phyloP scores from a whole-genome alignment of 176 grass and related monocot species.

The Lolium rigidum region DNA sequence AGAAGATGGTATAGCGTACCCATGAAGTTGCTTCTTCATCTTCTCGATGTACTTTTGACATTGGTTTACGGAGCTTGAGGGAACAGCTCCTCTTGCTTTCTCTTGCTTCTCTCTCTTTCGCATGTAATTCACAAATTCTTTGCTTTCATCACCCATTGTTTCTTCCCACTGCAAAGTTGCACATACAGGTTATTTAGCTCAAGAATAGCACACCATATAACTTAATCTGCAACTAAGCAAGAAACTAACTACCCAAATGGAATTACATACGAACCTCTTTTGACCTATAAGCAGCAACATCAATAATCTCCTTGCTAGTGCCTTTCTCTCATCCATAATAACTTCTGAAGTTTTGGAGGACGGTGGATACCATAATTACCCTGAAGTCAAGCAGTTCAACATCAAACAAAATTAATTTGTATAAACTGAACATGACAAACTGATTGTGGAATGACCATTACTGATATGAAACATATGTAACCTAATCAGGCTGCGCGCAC shows the following conservation, averaged over 20 bases:
- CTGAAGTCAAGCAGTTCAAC: slow-evolving; percentile 40
- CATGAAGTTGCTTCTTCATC: slow-evolving; percentile 69
- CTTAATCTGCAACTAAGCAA: slow-evolving; percentile 12
- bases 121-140: slow-evolving; percentile 63
- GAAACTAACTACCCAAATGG: neutral
- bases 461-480: neutral
- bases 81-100: slow-evolving; percentile 75
- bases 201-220: slow-evolving; percentile 23
- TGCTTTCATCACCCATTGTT: slow-evolving; percentile 78
- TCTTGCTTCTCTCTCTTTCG: slow-evolving; percentile 68
- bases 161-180: slow-evolving; percentile 63
- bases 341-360: slow-evolving; percentile 73
- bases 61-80: slow-evolving; percentile 76
- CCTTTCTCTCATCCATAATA: slow-evolving; percentile 68
- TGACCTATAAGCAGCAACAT: slow-evolving; percentile 67
- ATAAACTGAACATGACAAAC: slow-evolving; percentile 21
- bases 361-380: slow-evolving; percentile 72
- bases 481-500: neutral
- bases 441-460: neutral
- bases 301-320: slow-evolving; percentile 66
- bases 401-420: slow-evolving; percentile 27
- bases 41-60: slow-evolving; percentile 75
- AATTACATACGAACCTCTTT: slow-evolving; percentile 71
- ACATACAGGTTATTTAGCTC: slow-evolving; percentile 9
- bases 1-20: slow-evolving; percentile 48